Percentiles rank a stretch among this genome's conserved stretches.
These are phyloP conservation scores for Leishmania gerbilli DNA, from an alignment of 208 protist genomes.

Conservation along the genomic window DNA sequence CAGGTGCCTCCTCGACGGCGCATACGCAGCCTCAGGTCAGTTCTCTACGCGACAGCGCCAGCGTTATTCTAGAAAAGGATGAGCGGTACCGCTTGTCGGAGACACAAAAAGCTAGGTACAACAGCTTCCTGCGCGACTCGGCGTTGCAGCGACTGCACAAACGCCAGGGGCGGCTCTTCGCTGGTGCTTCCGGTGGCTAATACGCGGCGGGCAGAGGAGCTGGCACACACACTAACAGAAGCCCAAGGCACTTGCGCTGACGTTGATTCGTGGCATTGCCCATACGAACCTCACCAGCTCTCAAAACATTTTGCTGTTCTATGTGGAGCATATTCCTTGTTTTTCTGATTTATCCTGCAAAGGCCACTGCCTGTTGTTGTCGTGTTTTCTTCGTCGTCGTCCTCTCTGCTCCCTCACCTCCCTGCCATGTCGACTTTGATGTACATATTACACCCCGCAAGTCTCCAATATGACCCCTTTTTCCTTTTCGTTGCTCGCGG, in stretches of 20 bases:
- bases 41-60: neutral
- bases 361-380: neutral
- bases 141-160: conserved; percentile 40
- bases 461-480: no score
- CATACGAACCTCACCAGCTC: neutral
- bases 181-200: neutral
- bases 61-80: neutral
- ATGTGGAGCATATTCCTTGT: neutral
- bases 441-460: neutral
- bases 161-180: conserved; percentile 8
- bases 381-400: neutral
- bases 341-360: neutral
- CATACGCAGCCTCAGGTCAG: neutral
- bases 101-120: conserved; percentile 42
- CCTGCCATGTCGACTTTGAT: neutral
- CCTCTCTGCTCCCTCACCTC: neutral
- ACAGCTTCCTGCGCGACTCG: conserved; percentile 45
- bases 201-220: neutral
- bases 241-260: neutral
- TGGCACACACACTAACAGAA: neutral
- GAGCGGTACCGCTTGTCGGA: conserved; percentile 26
- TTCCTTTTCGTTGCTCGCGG: neutral
- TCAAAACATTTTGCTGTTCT: neutral
- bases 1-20: neutral
- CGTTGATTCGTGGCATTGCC: neutral